Base-by-base conservation (phyloP, 352 stramenopile genomes). In the Pythium utonaiense region DNA sequence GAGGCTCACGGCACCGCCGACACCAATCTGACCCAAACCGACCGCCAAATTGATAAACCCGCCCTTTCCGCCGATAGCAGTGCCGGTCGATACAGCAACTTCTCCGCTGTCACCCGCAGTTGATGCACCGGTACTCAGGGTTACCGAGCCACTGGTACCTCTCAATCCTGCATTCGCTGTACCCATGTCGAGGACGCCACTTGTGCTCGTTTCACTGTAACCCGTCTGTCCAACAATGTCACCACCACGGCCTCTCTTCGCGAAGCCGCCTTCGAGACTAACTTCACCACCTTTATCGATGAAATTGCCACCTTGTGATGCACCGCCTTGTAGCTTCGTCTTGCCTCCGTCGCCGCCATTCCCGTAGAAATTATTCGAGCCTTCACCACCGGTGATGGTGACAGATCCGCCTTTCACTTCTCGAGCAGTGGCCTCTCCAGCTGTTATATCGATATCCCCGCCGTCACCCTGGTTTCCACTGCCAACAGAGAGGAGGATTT, bases 271-370 rank as follows among this genome's bases (percentile, higher is more conserved):
- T 53, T 91, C 76, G 22, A 95, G 40, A 62, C 70, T 68, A 14
- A 96, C 57, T 33, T 75, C 62, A 41, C 93, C 94, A 27, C 94
- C 94, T 51, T 78, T 66, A 55, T 93, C 77, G 51, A 64, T 47
- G 53, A 69, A 44, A 30, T 62, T 85, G 17, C 76, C 77, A 28
- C 93, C 86, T 73, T 96, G 68, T 25, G 83, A 85, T 41, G 78
- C 80, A 55, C 94, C 92, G 57, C 88, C 90, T 61, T 76, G 79
- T 27, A 98, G 42, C 9, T 86, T 78, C 14, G 98, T 73, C n/a
- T 80, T 67, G 33, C 92, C 94, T n/a, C 93, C 91, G 59, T 87
- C 77, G 21, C 92, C 91, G 47, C 91, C 89, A 62, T 94, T 80
- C 2, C 70, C 83, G 53, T 81, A 91, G 62, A 78, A 74, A 36